phyloP scores from a whole-genome alignment of 2,329 filamentous ascomycete genomes.

The Kalaharituber pfeilii region DNA sequence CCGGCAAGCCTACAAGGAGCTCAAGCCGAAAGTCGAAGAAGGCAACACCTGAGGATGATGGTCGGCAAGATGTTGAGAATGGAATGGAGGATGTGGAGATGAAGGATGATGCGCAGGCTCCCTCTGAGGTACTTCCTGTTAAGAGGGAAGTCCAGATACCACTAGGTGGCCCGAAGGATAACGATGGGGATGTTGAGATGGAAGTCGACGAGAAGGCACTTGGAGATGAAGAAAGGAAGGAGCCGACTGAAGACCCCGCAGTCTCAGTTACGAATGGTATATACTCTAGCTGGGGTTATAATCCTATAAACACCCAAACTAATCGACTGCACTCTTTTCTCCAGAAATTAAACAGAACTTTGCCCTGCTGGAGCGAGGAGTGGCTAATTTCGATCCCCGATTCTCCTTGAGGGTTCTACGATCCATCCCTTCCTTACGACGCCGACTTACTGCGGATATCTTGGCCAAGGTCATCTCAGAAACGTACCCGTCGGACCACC shows the following conservation, averaged over 20 bases:
- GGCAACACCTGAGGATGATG: constrained; percentile 8
- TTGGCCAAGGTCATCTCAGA: constrained; percentile 65
- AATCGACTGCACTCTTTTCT: too few relatives aligned
- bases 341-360: constrained; percentile 93
- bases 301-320: too few relatives aligned
- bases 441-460: constrained; percentile 68
- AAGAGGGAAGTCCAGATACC: constrained; percentile 35
- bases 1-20: constrained; percentile 12
- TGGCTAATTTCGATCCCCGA: constrained; percentile 80
- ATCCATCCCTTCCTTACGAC: constrained; percentile 89
- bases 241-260: constrained; percentile 25
- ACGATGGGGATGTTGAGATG: constrained; percentile 56
- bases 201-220: constrained; percentile 33
- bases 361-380: constrained; percentile 73
- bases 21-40: constrained; percentile 14
- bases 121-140: constrained; percentile 50
- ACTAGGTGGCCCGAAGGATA: constrained; percentile 38
- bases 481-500: constrained; percentile 53
- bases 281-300: too few relatives aligned
- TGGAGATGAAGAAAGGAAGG: constrained; percentile 31
- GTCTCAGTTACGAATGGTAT: constrained; percentile 34
- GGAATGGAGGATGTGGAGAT: constrained; percentile 52
- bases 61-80: constrained; percentile 25
- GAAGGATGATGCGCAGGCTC: constrained; percentile 61
- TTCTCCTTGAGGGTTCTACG: constrained; percentile 88